Evolutionary conservation across 768 basidiomycete genomes (phyloP).

Genomic region (Tulasnella sp.): DNA sequence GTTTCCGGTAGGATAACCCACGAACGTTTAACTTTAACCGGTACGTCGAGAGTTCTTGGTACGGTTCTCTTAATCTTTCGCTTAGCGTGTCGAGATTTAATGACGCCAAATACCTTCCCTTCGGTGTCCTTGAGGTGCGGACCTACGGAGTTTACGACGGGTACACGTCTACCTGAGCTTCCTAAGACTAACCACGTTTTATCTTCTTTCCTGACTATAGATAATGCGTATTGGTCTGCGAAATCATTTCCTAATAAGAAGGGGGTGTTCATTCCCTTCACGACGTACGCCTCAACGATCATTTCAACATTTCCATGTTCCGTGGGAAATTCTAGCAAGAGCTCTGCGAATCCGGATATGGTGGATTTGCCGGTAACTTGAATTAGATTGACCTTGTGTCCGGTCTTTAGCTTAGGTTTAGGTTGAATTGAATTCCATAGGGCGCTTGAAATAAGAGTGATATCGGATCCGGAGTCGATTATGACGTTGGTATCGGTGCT

Average conservation of each 20-base stretch:
- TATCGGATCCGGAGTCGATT: not conserved
- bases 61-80: not conserved
- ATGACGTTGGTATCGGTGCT: not conserved
- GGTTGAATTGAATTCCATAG: conserved; percentile 14
- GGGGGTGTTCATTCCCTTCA: conserved; percentile 15
- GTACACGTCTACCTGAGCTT: not conserved
- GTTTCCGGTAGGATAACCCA: not conserved
- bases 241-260: conserved; percentile 33
- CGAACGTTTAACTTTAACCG: not conserved
- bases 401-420: conserved; percentile 31
- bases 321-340: not conserved
- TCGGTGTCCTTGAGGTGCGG: not conserved
- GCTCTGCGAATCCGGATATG: conserved; percentile 33
- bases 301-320: not conserved
- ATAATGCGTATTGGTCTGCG: conserved; percentile 13
- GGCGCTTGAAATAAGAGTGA: conserved; percentile 28
- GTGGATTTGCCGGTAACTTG: not conserved
- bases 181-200: not conserved
- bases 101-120: not conserved
- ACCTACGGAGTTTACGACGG: not conserved
- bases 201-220: not conserved
- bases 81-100: not conserved
- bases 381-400: conserved; percentile 29
- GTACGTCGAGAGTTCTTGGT: not conserved
- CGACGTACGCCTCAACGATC: conserved; percentile 2